Evolutionary conservation across 1,139 yeast species (phyloP), one percentile per base, ranked within the genome.

Genomic region (Debaryomyces robertsiae): DNA sequence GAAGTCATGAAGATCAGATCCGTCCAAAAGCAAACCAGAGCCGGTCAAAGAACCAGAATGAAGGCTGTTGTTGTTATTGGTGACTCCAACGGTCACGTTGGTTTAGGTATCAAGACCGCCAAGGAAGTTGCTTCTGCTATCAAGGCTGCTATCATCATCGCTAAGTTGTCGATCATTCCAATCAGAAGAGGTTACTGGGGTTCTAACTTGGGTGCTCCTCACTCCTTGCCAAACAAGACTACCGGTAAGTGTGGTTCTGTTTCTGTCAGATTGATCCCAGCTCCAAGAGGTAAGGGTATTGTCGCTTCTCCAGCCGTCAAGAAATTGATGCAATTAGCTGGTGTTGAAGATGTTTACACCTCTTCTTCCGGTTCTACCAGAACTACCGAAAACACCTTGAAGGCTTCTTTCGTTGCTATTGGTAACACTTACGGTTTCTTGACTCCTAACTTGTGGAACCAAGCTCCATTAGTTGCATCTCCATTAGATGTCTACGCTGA

Each of bases 111-210:
- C 81, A 94, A 94, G 90, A 91, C 98, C 75, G 96, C 98, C 67
- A 93, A 93, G 90, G 99, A 94, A 82, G 98, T 93, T 67, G 98
- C 99, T 64, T 90, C 97, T 65, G 98, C 99, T 71, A 93, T 93
- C 81, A 90, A 96, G 80, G 96, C 98, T 63, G 98, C 98, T 65
- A 91, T 93, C 81, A 83, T 89, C 81, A 91, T 93, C 72, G 99
- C 98, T 75, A 93, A 93, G 84, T 85, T 93, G 70, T 86, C 97
- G 59, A 87, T 93, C 75, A 90, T 94, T 72, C 99, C 99, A 73
- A 93, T 94, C 81, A 91, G 99, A 85, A 90, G 98, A 84, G 99
- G 99, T 82, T 93, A 93, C 93, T 93, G 99, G 99, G 99, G 99
- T 79, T 77, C 96, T 75, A 88, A 89, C 83, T 88, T 93, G 77